A percentile compares a stretch with the other conserved stretches of the same genome.
phyloP scores from a whole-genome alignment of 192 early-diverging fungal genomes.

The Backusella psychrophila region DNA sequence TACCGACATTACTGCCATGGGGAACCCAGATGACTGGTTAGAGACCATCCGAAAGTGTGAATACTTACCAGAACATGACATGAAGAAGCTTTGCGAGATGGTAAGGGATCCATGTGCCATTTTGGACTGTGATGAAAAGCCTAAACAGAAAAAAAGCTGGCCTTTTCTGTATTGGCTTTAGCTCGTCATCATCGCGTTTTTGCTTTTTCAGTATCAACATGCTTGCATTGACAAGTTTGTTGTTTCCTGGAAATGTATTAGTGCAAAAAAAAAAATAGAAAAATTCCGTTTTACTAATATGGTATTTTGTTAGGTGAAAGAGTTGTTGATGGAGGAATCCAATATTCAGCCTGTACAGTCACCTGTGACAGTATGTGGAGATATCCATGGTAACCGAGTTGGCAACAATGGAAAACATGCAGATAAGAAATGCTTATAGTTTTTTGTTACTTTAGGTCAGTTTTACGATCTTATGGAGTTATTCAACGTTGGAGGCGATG shows the following conservation, averaged over 20 bases:
- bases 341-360: constrained; percentile 96
- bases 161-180: not conserved
- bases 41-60: constrained; percentile 88
- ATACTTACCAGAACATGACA: constrained; percentile 91
- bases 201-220: not conserved
- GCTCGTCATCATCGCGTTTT: not conserved
- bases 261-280: not conserved
- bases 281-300: not conserved
- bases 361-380: constrained; percentile 97
- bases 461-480: constrained; percentile 96
- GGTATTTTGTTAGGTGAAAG: constrained; percentile 71
- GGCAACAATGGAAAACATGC: no score
- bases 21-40: constrained; percentile 96
- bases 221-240: no score
- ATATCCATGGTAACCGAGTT: constrained; percentile 73
- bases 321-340: constrained; percentile 96
- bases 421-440: not conserved
- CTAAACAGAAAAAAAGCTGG: not conserved
- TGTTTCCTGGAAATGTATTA: no score
- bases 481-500: constrained; percentile 93
- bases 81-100: constrained; percentile 97
- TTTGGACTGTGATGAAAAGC: not conserved
- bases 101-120: constrained; percentile 39
- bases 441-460: constrained; percentile 52
- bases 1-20: constrained; percentile 35